Conservation (phyloP, 805 yeast genomes). For the Wickerhamomyces xylosicus region DNA sequence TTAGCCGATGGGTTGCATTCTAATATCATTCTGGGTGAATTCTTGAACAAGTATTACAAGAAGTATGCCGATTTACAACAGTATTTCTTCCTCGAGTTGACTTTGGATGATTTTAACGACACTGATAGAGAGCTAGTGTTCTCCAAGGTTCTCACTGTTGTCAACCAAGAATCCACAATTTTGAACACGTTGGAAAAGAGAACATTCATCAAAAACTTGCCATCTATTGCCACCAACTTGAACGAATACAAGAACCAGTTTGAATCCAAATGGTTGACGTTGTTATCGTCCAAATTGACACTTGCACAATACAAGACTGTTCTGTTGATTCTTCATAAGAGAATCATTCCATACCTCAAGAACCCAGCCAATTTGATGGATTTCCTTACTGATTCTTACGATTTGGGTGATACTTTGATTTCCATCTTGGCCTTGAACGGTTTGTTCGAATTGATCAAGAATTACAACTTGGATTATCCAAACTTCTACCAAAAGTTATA, state of each 20-base stretch:
- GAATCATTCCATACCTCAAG: conserved; percentile 71
- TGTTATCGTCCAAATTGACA: conserved; percentile 38
- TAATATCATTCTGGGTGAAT: conserved; percentile 42
- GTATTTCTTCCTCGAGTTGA: conserved; percentile 50
- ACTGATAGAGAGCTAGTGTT: conserved; percentile 11
- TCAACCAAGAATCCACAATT: conserved; percentile 24
- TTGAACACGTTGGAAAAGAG: conserved; percentile 25
- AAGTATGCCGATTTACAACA: conserved; percentile 71
- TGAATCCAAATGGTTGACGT: conserved; percentile 57
- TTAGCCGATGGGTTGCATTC: conserved; percentile 37
- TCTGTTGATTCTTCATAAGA: conserved; percentile 65
- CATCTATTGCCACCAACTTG: conserved; percentile 29
- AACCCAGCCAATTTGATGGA: conserved; percentile 86
- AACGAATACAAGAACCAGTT: conserved; percentile 49
- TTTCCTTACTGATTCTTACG: conserved; percentile 80
- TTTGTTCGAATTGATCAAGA: conserved; percentile 73
- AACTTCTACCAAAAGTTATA: conserved; percentile 79
- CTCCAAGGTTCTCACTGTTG: conserved; percentile 28
- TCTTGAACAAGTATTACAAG: conserved; percentile 40
- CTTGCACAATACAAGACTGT: conserved; percentile 56
- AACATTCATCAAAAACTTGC: conserved; percentile 34
- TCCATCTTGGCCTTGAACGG: conserved; percentile 82
- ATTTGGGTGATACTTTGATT: conserved; percentile 40
- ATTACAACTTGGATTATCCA: conserved; percentile 83
- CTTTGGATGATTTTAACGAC: conserved; percentile 13